phyloP scores from a whole-genome alignment of 352 stramenopile genomes.

The Halophytophthora batemanensis region DNA sequence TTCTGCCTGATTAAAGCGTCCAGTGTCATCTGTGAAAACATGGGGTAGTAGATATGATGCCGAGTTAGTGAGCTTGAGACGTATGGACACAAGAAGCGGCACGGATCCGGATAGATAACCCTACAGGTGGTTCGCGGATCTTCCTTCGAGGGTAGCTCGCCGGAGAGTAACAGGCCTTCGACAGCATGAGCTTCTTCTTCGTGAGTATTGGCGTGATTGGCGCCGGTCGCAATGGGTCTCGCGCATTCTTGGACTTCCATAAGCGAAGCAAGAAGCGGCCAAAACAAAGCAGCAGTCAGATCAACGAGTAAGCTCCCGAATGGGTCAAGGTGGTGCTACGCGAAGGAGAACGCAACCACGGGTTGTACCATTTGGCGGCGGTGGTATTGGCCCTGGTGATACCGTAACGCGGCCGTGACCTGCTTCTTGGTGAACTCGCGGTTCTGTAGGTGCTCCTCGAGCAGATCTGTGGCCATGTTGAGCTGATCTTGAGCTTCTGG shows the following conservation, averaged over 20 bases:
- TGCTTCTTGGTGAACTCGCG: constrained; percentile 53
- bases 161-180: constrained; percentile 35
- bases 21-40: constrained; percentile 36
- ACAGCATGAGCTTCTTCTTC: constrained; percentile 44
- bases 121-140: constrained; percentile 35
- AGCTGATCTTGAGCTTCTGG: constrained; percentile 26
- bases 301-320: neutral
- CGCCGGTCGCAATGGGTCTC: constrained; percentile 5
- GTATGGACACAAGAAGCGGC: neutral
- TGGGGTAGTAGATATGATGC: too few species aligned
- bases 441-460: constrained; percentile 45
- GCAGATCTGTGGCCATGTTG: constrained; percentile 31
- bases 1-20: constrained; percentile 46
- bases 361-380: constrained; percentile 18
- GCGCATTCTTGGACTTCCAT: constrained; percentile 11
- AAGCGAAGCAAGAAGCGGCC: neutral
- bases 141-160: constrained; percentile 24
- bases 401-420: constrained; percentile 34
- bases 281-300: neutral
- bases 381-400: constrained; percentile 31
- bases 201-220: constrained; percentile 9
- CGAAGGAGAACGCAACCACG: neutral
- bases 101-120: neutral
- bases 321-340: neutral
- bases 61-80: too few species aligned